Base-by-base conservation (phyloP, 2,329 filamentous ascomycete species). In the Cryphonectria parasitica region DNA sequence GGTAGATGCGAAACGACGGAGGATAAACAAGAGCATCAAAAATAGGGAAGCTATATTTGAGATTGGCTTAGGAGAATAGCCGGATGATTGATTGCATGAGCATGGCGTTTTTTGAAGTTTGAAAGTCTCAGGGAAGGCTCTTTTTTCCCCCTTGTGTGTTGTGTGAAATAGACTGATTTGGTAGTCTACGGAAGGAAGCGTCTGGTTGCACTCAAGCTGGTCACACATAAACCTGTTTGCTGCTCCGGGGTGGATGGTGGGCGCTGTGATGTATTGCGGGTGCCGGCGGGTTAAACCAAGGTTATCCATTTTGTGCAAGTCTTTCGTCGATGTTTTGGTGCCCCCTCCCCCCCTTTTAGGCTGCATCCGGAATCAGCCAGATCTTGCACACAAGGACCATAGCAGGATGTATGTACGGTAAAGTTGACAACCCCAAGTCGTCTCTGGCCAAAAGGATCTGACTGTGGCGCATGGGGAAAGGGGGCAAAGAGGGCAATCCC, bases 31-130 rank as follows among this genome's bases (percentile, higher is more conserved):
- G 41, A 45, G 15, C n/a, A 2, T 2, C 41, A 73, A 72, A 71
- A 71, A 68, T 67, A 70, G 68, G 52, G 65, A 64, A 64, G 72
- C 71, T 71, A 64, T 62, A n/a, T n/a, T n/a, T n/a, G 58, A n/a
- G 58, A 54, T 67, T 56, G 71, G 56, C 66, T 65, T 0, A 67
- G 62, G 56, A 66, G 34, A 49, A 43, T n/a, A 64, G 67, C 49
- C n/a, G 56, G 64, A 25, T 62, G 69, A 76, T 75, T 76, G 76
- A 75, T 75, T 75, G 76, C 76, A 77, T 77, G 75, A 77, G 76
- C 76, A 77, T 68, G 76, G 76, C 76, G 76, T 77, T 77, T 67
- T 66, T 72, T 72, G 64, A 64, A 64, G 61, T 66, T 69, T 64
- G 58, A 49, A 11, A 28, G 28, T 67, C 66, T 70, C 62, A 67